Percentiles rank a stretch among this genome's conserved stretches.
Evolutionary conservation across 164 flowering plant genomes (phyloP).

Genomic region (Annona squamosa): DNA sequence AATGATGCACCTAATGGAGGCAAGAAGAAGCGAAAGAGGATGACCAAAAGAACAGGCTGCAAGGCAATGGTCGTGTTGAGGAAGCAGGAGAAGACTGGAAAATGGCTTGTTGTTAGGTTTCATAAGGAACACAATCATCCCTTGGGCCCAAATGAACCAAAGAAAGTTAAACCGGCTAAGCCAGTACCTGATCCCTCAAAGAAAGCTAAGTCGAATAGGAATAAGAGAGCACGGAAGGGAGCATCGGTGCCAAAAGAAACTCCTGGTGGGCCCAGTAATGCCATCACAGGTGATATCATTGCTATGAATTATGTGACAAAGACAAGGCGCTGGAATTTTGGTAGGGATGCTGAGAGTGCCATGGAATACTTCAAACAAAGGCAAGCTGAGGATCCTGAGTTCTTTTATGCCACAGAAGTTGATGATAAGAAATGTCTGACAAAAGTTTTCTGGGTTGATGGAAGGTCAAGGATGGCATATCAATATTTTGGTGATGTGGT

Average conservation of each 20-base stretch:
- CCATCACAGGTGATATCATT: neutral
- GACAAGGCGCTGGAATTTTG: conserved; percentile 1
- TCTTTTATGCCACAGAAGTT: conserved; percentile 67
- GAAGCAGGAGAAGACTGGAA: conserved; percentile 8
- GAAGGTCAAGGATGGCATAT: conserved; percentile 53
- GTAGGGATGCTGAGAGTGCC: neutral
- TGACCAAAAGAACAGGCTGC: conserved; percentile 11
- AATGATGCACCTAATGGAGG: neutral
- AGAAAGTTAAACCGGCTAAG: neutral
- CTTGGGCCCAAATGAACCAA: conserved; percentile 1
- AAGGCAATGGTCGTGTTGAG: conserved; percentile 9
- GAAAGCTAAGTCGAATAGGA: neutral
- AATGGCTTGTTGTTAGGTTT: conserved; percentile 12
- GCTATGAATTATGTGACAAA: conserved; percentile 3
- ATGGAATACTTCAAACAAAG: neutral
- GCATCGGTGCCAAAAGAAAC: neutral
- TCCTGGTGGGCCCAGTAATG: neutral
- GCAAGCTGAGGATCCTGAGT: conserved; percentile 37
- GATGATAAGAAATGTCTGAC: conserved; percentile 50
- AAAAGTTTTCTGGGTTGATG: conserved; percentile 83
- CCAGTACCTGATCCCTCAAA: neutral
- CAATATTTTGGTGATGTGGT: conserved; percentile 78
- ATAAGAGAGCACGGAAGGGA: neutral
- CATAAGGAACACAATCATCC: conserved; percentile 10
- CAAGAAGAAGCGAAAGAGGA: neutral